Conservation (phyloP, 352 stramenopile species). For the Phytophthora ramorum region DNA sequence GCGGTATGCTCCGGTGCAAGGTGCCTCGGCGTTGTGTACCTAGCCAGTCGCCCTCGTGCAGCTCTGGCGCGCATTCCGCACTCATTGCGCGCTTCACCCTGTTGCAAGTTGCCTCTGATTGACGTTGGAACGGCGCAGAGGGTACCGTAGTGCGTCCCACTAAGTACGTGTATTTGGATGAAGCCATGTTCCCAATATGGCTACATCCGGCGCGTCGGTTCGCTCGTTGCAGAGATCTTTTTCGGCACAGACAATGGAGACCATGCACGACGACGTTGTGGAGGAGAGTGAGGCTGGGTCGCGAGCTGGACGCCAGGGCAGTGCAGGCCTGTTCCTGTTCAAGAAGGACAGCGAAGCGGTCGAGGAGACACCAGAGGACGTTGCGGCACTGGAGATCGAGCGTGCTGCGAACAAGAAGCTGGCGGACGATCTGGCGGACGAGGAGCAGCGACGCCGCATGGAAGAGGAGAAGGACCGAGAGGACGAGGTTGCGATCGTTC, state of each 20-base stretch:
- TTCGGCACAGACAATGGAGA: constrained; percentile 10
- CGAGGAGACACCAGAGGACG: constrained; percentile 51
- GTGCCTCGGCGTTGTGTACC: constrained; percentile 29
- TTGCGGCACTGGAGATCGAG: constrained; percentile 43
- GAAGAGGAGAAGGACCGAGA: constrained; percentile 60
- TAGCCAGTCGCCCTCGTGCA: constrained; percentile 49
- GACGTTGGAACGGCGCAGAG: neutral
- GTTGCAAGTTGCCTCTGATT: neutral
- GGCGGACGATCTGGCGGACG: constrained; percentile 60
- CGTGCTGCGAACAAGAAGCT: constrained; percentile 60
- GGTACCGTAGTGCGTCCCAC: neutral
- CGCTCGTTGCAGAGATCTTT: constrained; percentile 13
- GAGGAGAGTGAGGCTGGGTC: neutral
- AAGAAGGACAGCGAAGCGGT: constrained; percentile 39
- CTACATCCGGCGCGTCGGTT: neutral
- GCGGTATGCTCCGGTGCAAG: constrained; percentile 14
- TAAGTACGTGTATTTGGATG: neutral
- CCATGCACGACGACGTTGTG: constrained; percentile 1
- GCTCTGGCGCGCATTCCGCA: constrained; percentile 3
- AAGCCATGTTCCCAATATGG: constrained; percentile 21
- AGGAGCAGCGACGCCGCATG: constrained; percentile 62
- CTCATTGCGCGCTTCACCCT: constrained; percentile 14
- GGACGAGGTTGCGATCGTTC: constrained; percentile 67
- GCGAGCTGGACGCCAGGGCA: constrained; percentile 43
- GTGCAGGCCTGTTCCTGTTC: constrained; percentile 63